phyloP scores from a whole-genome alignment of 805 yeast genomes.

The Teunomyces aglyptinius region DNA sequence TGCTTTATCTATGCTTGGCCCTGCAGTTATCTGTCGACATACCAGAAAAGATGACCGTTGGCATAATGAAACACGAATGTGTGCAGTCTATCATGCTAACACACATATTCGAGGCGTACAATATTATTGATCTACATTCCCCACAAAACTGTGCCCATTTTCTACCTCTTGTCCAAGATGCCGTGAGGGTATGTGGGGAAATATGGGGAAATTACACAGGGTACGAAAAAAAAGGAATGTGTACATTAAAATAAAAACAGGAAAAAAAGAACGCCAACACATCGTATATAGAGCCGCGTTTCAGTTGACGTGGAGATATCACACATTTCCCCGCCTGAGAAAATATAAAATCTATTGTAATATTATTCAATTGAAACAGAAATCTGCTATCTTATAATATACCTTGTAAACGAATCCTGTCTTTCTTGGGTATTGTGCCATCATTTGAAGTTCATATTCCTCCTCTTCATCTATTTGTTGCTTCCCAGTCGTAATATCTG shows the following conservation, averaged over 20 bases:
- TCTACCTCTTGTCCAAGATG: not conserved
- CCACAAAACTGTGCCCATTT: not conserved
- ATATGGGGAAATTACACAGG: too few species aligned
- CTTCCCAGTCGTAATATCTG: constrained; percentile 54
- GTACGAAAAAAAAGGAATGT: too few species aligned
- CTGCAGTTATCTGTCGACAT: not conserved
- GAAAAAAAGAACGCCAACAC: not conserved
- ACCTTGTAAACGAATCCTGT: constrained; percentile 21
- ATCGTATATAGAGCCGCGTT: too few species aligned
- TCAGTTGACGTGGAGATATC: not conserved
- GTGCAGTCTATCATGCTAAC: not conserved
- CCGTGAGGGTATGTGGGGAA: constrained; percentile 1
- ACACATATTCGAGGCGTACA: too few species aligned
- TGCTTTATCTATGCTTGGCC: too few species aligned
- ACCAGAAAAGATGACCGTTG: too few species aligned
- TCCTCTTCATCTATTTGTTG: constrained; percentile 63
- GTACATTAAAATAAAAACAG: too few species aligned
- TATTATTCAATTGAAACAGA: constrained; percentile 19
- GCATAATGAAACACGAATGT: not conserved
- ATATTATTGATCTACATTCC: not conserved
- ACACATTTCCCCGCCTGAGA: not conserved
- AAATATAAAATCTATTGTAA: not conserved
- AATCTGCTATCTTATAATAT: constrained; percentile 19
- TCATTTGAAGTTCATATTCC: constrained; percentile 21
- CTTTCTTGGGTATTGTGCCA: constrained; percentile 18